Evolutionary conservation across 495 filamentous ascomycete species (phyloP).

Genomic region (Emericellopsis terricola): DNA sequence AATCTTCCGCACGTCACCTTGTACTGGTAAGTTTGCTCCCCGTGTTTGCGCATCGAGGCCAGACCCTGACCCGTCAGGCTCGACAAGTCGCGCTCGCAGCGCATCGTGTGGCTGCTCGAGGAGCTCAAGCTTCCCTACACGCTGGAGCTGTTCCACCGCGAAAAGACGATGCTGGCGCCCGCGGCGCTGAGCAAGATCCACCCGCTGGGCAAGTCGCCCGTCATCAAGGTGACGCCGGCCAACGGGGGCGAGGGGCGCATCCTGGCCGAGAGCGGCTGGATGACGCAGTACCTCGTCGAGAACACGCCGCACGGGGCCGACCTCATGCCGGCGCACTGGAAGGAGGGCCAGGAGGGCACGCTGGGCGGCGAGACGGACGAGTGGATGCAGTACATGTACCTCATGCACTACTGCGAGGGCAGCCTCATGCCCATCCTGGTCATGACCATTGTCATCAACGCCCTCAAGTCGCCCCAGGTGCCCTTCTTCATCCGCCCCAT

Average conservation of each 20-base stretch:
- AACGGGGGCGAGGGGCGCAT: constrained; percentile 31
- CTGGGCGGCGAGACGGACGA: constrained; percentile 54
- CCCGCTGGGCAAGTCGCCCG: constrained; percentile 68
- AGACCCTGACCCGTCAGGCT: constrained; percentile 47
- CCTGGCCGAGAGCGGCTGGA: constrained; percentile 63
- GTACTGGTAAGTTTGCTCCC: too few relatives aligned
- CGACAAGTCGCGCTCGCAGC: constrained; percentile 60
- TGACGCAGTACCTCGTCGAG: constrained; percentile 65
- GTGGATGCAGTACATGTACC: constrained; percentile 61
- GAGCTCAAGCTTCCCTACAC: constrained; percentile 66
- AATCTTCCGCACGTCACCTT: too few relatives aligned
- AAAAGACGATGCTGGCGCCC: constrained; percentile 37
- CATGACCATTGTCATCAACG: constrained; percentile 6
- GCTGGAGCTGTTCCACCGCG: constrained; percentile 55
- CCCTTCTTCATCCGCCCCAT: constrained; percentile 82
- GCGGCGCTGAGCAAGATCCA: constrained; percentile 58
- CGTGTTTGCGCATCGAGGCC: too few relatives aligned
- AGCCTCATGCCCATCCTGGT: constrained; percentile 11
- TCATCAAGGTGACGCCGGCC: constrained; percentile 36
- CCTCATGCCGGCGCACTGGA: constrained; percentile 49
- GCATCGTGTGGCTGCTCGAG: constrained; percentile 79
- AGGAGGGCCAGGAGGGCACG: constrained; percentile 31
- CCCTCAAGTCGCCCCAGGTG: constrained; percentile 40
- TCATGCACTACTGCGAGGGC: constrained; percentile 67
- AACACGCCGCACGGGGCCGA: constrained; percentile 34